Percentiles rank a stretch among this genome's conserved stretches.
Evolutionary conservation across 352 stramenopile genomes (phyloP).

Genomic region (Globisporangium orthogonon): DNA sequence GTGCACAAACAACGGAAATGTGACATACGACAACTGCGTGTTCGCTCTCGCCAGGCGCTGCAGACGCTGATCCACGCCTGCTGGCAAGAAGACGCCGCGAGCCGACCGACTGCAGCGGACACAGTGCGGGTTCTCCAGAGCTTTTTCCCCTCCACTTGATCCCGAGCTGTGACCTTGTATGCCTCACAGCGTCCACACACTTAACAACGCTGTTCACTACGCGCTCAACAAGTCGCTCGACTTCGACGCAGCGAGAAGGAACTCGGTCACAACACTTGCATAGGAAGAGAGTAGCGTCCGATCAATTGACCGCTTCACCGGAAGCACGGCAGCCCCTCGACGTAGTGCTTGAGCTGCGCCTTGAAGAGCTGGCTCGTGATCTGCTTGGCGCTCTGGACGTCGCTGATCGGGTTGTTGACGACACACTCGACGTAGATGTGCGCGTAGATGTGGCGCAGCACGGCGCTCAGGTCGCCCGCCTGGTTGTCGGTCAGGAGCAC

Average conservation of each 20-base stretch:
- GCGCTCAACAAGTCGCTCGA: too few species aligned
- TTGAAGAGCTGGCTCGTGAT: conserved; percentile 80
- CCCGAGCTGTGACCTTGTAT: too few species aligned
- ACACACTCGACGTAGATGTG: conserved; percentile 89
- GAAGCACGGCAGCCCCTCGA: conserved; percentile 68
- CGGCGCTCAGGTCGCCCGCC: conserved; percentile 69
- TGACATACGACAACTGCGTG: not conserved
- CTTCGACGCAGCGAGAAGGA: too few species aligned
- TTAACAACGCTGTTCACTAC: not conserved
- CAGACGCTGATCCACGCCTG: conserved; percentile 51
- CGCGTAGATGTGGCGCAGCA: conserved; percentile 85
- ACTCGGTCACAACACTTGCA: too few species aligned
- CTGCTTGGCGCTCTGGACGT: conserved; percentile 60
- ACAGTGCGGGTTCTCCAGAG: conserved; percentile 34
- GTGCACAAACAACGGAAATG: not conserved
- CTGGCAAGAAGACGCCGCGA: conserved; percentile 56
- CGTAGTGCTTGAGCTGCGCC: conserved; percentile 63
- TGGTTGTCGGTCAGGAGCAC: conserved; percentile 90
- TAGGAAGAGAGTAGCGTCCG: not conserved
- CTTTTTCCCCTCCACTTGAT: conserved; percentile 33
- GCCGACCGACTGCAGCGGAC: conserved; percentile 35
- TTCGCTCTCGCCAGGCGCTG: conserved; percentile 28
- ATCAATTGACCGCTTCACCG: conserved; percentile 21
- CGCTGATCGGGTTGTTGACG: conserved; percentile 85
- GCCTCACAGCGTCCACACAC: not conserved